These are phyloP conservation scores for Arthroderma uncinatum DNA, from an alignment of 2,329 filamentous ascomycete genomes.

Conservation along the genomic window DNA sequence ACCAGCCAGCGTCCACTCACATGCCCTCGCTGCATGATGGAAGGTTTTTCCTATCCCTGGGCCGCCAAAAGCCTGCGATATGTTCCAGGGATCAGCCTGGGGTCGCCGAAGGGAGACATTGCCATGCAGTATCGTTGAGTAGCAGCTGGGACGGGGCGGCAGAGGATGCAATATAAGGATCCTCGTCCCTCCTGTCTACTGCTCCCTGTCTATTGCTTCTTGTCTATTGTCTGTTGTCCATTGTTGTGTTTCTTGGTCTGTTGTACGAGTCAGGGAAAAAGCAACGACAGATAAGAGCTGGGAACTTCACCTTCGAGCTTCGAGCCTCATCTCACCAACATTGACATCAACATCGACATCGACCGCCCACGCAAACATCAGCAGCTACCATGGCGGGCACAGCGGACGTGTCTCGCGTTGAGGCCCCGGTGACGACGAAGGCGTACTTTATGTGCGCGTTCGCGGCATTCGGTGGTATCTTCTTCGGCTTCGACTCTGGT, in stretches of 20 bases:
- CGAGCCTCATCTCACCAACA: not conserved
- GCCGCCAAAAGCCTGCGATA: not conserved
- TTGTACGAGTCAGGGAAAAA: not conserved
- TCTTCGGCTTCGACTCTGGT: slow-evolving; percentile 50
- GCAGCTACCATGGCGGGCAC: slow-evolving; percentile 26
- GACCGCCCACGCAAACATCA: not conserved
- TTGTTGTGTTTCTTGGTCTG: not conserved
- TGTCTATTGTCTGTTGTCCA: not conserved
- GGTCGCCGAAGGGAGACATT: not conserved
- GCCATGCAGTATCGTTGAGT: not conserved
- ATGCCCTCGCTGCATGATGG: too few relatives aligned
- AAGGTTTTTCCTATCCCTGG: not conserved
- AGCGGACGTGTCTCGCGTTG: slow-evolving; percentile 44
- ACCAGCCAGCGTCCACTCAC: too few relatives aligned
- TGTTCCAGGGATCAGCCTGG: not conserved
- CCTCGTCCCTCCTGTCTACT: not conserved
- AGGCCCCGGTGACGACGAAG: slow-evolving; percentile 48
- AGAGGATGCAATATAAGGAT: too few relatives aligned
- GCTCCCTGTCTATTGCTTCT: not conserved
- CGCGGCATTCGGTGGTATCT: slow-evolving; percentile 50
- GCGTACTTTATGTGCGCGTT: slow-evolving; percentile 52
- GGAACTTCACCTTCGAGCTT: not conserved
- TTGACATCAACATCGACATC: not conserved
- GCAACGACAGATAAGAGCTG: not conserved
- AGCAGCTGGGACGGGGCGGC: too few relatives aligned